Base-by-base conservation (phyloP, 495 filamentous ascomycete genomes). In the Jackrogersella multiformis region DNA sequence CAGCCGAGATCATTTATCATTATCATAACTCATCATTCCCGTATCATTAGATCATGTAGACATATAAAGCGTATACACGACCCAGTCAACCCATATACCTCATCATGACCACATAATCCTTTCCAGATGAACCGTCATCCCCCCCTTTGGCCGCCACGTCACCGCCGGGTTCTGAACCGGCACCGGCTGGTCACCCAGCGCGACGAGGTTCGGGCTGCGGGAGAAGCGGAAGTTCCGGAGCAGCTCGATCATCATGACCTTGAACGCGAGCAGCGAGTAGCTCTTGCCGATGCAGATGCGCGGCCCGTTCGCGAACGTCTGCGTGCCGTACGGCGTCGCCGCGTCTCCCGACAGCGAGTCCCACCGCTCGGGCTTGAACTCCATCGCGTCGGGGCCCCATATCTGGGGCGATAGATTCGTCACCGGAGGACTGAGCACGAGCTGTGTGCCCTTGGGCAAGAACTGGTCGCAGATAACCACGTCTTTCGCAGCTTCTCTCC, bases 221-320 rank as follows among this genome's bases (percentile, higher is more conserved):
- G 45, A 49, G n/a, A 49, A 32, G 26, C 45, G 45, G 45, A 49
- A 49, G 13, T 32, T 49, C 5, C 45, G 45, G 1, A 49, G 24
- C 2, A 49, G 26, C 24, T 49, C 45, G n/a, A 49, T 18, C 45
- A 49, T 49, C 45, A 49, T 49, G 0, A 49, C 26, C 45, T 49
- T 49, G 26, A 49, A 49, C 1, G 45, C 45, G 1, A 49, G 45
- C 1, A 49, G 26, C 45, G 45, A 49, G 26, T 49, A 49, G 45
- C 24, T 32, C 24, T 49, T 49, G 26, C 45, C 45, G 24, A 49
- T 49, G 15, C 45, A 49, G 12, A 18, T 49, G 4, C 45, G 26
- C n/a, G 45, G 45, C n/a, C 45, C 45, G 26, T 49, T 49, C 7
- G 16, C 45, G 26, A 49, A 49, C 26, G 45, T 32, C 45, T 49